phyloP scores from a whole-genome alignment of 306 rosid species.

The Chamaecrista fasciculata region DNA sequence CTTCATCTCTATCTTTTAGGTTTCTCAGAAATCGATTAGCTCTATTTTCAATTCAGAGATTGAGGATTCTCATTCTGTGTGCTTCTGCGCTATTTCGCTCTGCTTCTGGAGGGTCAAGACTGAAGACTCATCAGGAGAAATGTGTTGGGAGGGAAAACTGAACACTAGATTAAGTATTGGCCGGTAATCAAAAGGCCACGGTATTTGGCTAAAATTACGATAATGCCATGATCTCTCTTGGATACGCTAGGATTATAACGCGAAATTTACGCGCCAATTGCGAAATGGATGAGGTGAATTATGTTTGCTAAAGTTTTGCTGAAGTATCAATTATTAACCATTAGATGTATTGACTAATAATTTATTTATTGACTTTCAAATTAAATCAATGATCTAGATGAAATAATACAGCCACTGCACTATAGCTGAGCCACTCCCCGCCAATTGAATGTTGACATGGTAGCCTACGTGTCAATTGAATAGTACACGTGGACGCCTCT shows the following conservation, averaged over 20 bases:
- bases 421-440: too few species aligned
- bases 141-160: conserved; percentile 43
- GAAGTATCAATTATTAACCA: too few species aligned
- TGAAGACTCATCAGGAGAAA: background rate
- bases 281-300: too few species aligned
- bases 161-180: background rate
- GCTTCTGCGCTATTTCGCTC: conserved; percentile 8
- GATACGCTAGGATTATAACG: background rate
- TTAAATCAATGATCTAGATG: too few species aligned
- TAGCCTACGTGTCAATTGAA: too few species aligned
- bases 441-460: too few species aligned
- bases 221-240: conserved; percentile 18
- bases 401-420: too few species aligned
- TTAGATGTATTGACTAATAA: too few species aligned
- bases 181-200: conserved; percentile 6
- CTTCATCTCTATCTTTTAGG: conserved; percentile 53
- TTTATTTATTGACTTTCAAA: too few species aligned
- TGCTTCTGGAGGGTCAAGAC: background rate
- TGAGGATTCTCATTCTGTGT: background rate
- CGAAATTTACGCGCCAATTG: conserved; percentile 3
- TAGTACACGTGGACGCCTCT: too few species aligned
- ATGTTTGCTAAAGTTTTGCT: too few species aligned
- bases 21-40: background rate
- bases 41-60: background rate
- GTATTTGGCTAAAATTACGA: background rate